Evolutionary conservation across 495 filamentous ascomycete species (phyloP).

Genomic region (Hypoxylon lenormandii): DNA sequence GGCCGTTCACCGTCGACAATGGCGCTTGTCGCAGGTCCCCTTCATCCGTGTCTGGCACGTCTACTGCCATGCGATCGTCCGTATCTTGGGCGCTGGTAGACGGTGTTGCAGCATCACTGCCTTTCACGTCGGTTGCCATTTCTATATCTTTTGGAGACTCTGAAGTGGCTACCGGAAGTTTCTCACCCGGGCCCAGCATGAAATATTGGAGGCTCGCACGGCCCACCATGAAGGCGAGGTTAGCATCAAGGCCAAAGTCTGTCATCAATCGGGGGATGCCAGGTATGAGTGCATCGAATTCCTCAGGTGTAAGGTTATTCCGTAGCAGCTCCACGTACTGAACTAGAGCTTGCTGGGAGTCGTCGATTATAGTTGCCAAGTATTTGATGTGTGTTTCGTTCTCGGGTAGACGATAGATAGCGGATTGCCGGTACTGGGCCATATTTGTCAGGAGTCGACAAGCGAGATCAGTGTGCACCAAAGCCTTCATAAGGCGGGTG

Average conservation of each 20-base stretch:
- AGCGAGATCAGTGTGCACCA: slow-evolving; percentile 77
- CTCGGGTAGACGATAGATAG: slow-evolving; percentile 76
- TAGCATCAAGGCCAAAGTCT: slow-evolving; percentile 83
- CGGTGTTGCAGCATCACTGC: slow-evolving; percentile 16
- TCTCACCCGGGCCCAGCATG: slow-evolving; percentile 53
- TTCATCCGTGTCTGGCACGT: slow-evolving; percentile 44
- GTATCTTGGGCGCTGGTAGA: slow-evolving; percentile 44
- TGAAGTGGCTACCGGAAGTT: slow-evolving; percentile 40
- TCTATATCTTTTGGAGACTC: slow-evolving; percentile 55
- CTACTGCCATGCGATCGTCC: slow-evolving; percentile 58
- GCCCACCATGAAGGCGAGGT: slow-evolving; percentile 87
- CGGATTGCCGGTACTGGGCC: slow-evolving; percentile 85
- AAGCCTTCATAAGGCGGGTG: slow-evolving; percentile 78
- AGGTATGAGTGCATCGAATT: slow-evolving; percentile 87
- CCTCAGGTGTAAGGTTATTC: slow-evolving; percentile 76
- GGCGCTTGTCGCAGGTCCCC: slow-evolving; percentile 34
- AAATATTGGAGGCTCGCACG: slow-evolving; percentile 72
- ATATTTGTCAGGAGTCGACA: slow-evolving; percentile 86
- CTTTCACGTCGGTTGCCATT: slow-evolving; percentile 51
- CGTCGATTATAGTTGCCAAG: slow-evolving; percentile 85
- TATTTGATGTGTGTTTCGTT: slow-evolving; percentile 80
- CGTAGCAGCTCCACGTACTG: slow-evolving; percentile 91
- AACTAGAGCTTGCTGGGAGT: slow-evolving; percentile 82
- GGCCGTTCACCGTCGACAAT: slow-evolving; percentile 43
- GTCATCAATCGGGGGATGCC: slow-evolving; percentile 75